phyloP scores from a whole-genome alignment of 2,329 filamentous ascomycete species.

The Penicillium sp. region DNA sequence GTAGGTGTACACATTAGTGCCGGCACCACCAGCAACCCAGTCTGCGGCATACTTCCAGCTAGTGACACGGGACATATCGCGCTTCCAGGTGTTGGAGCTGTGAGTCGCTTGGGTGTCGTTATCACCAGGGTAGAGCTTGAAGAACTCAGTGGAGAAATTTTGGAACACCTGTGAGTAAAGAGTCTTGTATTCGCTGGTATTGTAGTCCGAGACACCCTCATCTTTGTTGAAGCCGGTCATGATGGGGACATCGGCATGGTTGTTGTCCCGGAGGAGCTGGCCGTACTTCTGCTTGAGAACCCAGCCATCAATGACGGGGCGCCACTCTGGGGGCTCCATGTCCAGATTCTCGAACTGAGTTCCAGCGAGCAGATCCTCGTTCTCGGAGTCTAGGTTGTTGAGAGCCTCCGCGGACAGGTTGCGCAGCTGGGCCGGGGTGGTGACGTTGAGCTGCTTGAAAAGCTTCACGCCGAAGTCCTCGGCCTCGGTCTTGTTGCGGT shows the following conservation, averaged over 20 bases:
- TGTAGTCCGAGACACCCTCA: not conserved
- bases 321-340: not conserved
- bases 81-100: not conserved
- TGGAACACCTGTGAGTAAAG: not conserved
- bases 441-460: not conserved
- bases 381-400: not conserved
- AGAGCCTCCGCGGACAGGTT: not conserved
- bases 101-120: not conserved
- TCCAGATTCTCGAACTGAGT: not conserved
- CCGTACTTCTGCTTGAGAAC: not conserved
- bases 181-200: not conserved
- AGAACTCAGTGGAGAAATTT: not conserved
- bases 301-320: not conserved
- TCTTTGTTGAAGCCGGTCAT: constrained; percentile 1
- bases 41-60: not conserved
- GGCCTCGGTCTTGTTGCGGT: not conserved
- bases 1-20: not conserved
- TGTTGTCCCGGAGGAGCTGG: not conserved
- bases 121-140: not conserved
- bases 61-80: not conserved
- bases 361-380: not conserved
- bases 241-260: not conserved
- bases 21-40: not conserved
- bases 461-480: not conserved
- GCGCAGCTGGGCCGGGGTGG: not conserved